Conservation (phyloP, 1,284 basidiomycete genomes). For the Apiotrichum gamsii region DNA sequence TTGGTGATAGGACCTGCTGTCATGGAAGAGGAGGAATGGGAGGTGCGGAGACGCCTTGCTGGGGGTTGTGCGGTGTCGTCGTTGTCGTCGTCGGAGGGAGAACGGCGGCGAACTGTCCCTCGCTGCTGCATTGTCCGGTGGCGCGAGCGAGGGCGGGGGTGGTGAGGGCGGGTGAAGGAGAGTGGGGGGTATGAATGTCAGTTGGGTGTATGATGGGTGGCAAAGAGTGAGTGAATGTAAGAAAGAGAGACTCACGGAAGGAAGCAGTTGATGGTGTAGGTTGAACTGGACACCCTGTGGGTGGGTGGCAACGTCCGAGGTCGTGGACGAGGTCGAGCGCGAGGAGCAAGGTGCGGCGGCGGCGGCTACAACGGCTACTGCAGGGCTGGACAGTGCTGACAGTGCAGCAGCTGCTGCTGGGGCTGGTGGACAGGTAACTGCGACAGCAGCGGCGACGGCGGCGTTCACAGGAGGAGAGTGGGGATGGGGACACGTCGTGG, state of each 20-base stretch:
- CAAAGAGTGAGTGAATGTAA: background rate
- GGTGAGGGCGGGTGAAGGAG: background rate
- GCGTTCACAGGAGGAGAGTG: no score
- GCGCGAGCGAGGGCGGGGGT: constrained; percentile 5
- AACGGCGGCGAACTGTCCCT: constrained; percentile 18
- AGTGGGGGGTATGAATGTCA: constrained; percentile 1
- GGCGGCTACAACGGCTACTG: no score
- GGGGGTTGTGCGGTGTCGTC: background rate
- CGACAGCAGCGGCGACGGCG: no score
- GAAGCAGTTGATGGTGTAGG: background rate
- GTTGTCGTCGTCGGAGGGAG: constrained; percentile 4
- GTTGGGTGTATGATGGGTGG: background rate
- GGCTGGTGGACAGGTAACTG: no score
- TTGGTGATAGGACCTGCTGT: background rate
- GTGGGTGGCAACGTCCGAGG: background rate
- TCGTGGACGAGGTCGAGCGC: no score
- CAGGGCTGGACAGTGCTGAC: no score
- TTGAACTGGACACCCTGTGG: no score
- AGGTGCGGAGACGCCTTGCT: background rate
- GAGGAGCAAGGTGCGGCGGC: no score
- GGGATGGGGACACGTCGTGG: no score
- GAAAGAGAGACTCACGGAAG: background rate
- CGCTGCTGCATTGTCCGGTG: constrained; percentile 11
- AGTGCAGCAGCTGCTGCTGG: no score
- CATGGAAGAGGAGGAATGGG: background rate